Evolutionary conservation across 1,139 yeast species (phyloP).

Genomic region (Kurtzmaniella quercitrusa): DNA sequence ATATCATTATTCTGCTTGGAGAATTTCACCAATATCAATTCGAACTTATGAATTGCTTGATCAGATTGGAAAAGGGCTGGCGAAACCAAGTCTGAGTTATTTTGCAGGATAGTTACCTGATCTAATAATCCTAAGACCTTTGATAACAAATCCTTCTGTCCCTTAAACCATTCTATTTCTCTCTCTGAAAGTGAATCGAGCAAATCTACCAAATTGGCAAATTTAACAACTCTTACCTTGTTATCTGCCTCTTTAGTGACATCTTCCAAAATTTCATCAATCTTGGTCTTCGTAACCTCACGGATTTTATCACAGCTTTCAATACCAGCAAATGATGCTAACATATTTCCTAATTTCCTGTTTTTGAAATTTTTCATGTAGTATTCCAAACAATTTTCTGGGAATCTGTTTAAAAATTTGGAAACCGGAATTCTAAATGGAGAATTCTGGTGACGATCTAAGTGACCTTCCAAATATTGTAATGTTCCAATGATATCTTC

Average conservation of each 20-base stretch:
- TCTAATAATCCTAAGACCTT: slow-evolving; percentile 43
- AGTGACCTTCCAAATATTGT: slow-evolving; percentile 71
- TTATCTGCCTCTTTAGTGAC: slow-evolving; percentile 44
- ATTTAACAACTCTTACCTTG: slow-evolving; percentile 56
- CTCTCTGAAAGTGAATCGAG: slow-evolving; percentile 48
- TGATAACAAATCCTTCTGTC: slow-evolving; percentile 47
- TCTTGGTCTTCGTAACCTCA: slow-evolving; percentile 47
- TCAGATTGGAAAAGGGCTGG: slow-evolving; percentile 69
- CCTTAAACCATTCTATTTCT: slow-evolving; percentile 60
- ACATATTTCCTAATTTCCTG: slow-evolving; percentile 63
- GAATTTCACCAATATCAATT: slow-evolving; percentile 47
- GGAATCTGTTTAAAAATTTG: slow-evolving; percentile 78
- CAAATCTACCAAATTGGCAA: slow-evolving; percentile 69
- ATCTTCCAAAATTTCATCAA: slow-evolving; percentile 35
- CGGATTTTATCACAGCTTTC: slow-evolving; percentile 59
- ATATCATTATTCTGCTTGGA: slow-evolving; percentile 33
- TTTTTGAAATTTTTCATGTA: slow-evolving; percentile 65
- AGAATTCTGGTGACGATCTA: slow-evolving; percentile 81
- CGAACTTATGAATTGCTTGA: slow-evolving; percentile 65
- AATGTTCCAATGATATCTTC: slow-evolving; percentile 78
- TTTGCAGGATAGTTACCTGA: slow-evolving; percentile 39
- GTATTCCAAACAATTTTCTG: slow-evolving; percentile 69
- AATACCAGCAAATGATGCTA: slow-evolving; percentile 58
- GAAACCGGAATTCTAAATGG: slow-evolving; percentile 94
- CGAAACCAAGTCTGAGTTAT: slow-evolving; percentile 46